Evolutionary conservation across 2,329 filamentous ascomycete species (phyloP).

Genomic region (Monosporascus sp.): DNA sequence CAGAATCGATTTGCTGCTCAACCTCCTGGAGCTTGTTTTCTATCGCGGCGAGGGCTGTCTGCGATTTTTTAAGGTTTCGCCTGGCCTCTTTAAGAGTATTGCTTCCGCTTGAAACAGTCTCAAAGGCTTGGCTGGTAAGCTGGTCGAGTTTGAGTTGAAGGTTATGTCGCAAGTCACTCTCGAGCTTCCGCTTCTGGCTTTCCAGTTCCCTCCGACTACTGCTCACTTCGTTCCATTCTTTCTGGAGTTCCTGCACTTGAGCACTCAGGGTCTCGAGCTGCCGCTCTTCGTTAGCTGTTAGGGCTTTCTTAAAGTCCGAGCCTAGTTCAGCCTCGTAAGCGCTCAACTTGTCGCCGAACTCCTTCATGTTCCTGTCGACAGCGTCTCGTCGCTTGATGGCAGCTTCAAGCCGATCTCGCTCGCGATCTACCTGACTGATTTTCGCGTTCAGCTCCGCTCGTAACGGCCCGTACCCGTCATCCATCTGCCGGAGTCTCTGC

Average conservation of each 20-base stretch:
- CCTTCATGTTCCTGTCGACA: conserved; percentile 69
- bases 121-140: conserved; percentile 69
- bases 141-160: conserved; percentile 83
- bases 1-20: conserved; percentile 64
- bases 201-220: conserved; percentile 71
- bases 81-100: conserved; percentile 71
- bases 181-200: conserved; percentile 72
- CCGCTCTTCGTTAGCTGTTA: conserved; percentile 76
- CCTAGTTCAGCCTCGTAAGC: conserved; percentile 75
- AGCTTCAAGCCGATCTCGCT: conserved; percentile 66
- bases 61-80: conserved; percentile 73
- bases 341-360: conserved; percentile 67
- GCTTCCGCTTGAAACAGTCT: conserved; percentile 55
- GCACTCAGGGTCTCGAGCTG: conserved; percentile 67
- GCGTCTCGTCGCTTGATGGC: conserved; percentile 60
- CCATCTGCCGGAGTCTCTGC: conserved; percentile 69
- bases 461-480: conserved; percentile 76
- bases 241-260: conserved; percentile 67
- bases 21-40: conserved; percentile 66
- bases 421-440: conserved; percentile 66
- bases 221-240: conserved; percentile 70
- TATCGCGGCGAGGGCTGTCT: conserved; percentile 61
- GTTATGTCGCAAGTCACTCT: conserved; percentile 85
- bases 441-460: conserved; percentile 71
- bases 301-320: conserved; percentile 86